phyloP scores from a whole-genome alignment of 2,329 filamentous ascomycete species.

The Plectosphaerella cucumerina region DNA sequence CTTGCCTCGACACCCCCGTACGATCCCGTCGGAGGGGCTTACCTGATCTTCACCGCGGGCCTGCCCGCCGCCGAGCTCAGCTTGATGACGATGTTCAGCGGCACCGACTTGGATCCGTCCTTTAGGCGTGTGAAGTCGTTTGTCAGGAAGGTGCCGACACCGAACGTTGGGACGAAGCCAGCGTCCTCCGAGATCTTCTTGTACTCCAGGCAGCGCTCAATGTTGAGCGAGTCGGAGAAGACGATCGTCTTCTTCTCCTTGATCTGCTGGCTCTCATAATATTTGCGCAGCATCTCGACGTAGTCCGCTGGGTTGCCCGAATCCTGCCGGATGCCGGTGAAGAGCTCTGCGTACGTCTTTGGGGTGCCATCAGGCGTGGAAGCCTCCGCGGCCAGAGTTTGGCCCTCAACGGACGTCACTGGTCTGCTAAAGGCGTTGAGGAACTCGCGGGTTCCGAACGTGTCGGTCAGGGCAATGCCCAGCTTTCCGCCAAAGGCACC shows the following conservation, averaged over 20 bases:
- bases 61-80: slow-evolving; percentile 78
- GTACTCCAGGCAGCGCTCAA: slow-evolving; percentile 87
- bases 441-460: slow-evolving; percentile 89
- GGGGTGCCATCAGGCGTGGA: slow-evolving; percentile 28
- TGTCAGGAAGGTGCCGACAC: slow-evolving; percentile 91
- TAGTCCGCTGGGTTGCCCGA: slow-evolving; percentile 82
- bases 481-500: slow-evolving; percentile 83
- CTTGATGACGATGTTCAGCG: slow-evolving; percentile 98
- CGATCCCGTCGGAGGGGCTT: slow-evolving; percentile 4
- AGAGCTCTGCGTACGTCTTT: slow-evolving; percentile 75
- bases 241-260: slow-evolving; percentile 82
- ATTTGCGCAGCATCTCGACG: slow-evolving; percentile 71
- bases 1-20: too few relatives aligned
- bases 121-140: slow-evolving; percentile 80
- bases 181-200: slow-evolving; percentile 75
- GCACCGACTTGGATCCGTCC: slow-evolving; percentile 77
- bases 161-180: slow-evolving; percentile 83
- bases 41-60: slow-evolving; percentile 83
- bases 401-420: slow-evolving; percentile 39
- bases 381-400: slow-evolving; percentile 25
- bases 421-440: slow-evolving; percentile 76
- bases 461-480: slow-evolving; percentile 89
- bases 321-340: slow-evolving; percentile 82
- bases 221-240: slow-evolving; percentile 92
- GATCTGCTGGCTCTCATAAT: slow-evolving; percentile 74